phyloP scores from a whole-genome alignment of 2,329 filamentous ascomycete genomes.

The Rhinocladiella mackenziei region DNA sequence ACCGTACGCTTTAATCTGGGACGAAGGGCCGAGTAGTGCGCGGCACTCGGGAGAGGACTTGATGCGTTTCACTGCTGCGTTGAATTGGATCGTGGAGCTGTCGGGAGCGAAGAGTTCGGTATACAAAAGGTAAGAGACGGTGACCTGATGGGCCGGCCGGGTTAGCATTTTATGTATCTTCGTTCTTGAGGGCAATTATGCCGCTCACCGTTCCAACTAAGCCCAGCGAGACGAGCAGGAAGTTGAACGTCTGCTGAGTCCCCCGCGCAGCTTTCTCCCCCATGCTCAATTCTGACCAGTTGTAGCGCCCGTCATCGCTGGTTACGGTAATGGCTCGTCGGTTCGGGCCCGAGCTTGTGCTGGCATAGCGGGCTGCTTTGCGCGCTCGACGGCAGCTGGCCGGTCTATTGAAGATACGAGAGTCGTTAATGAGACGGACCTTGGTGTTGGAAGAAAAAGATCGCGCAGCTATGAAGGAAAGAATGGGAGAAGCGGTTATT shows the following conservation, averaged over 20 bases:
- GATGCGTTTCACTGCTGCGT: slow-evolving; percentile 75
- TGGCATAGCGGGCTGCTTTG: slow-evolving; percentile 27
- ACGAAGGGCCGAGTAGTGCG: slow-evolving; percentile 68
- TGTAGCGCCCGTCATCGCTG: slow-evolving; percentile 77
- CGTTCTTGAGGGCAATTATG: background rate
- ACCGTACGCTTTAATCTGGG: slow-evolving; percentile 75
- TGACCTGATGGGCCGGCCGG: slow-evolving; percentile 50
- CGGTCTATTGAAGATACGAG: too few species aligned
- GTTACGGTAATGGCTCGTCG: slow-evolving; percentile 73
- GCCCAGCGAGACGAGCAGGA: slow-evolving; percentile 71
- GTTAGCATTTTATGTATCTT: background rate
- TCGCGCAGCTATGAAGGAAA: too few species aligned
- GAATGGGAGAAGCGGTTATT: too few species aligned
- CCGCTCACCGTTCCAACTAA: slow-evolving; percentile 66
- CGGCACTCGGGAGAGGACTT: slow-evolving; percentile 67
- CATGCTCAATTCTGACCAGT: slow-evolving; percentile 71
- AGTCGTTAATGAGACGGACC: too few species aligned
- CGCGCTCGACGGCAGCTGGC: too few species aligned
- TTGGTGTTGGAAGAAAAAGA: too few species aligned
- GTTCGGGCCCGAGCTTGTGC: slow-evolving; percentile 39
- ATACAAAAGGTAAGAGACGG: slow-evolving; percentile 74
- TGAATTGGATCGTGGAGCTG: slow-evolving; percentile 84
- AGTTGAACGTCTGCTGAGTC: slow-evolving; percentile 87
- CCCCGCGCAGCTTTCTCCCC: slow-evolving; percentile 78
- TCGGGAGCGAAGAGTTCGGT: slow-evolving; percentile 78